Evolutionary conservation across 768 basidiomycete species (phyloP).

Genomic region (Tulasnella sp.): DNA sequence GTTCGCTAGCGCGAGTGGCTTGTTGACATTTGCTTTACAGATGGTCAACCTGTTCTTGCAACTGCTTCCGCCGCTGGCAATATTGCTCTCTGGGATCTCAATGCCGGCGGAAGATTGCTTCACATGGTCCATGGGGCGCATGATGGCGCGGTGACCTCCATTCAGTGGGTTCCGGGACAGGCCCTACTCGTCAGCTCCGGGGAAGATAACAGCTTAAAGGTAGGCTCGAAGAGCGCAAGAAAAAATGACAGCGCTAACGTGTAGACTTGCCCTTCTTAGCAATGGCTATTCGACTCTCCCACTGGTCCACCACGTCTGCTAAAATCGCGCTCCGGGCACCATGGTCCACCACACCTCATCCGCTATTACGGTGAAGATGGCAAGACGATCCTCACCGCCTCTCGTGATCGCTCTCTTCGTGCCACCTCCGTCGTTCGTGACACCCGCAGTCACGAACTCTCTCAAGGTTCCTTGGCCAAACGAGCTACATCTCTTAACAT

Average conservation of each 20-base stretch:
- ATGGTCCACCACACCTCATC: slow-evolving; percentile 83
- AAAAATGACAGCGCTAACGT: neutral
- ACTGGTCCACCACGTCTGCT: slow-evolving; percentile 79
- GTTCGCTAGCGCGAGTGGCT: neutral
- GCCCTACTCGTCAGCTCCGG: slow-evolving; percentile 85
- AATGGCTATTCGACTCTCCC: slow-evolving; percentile 97
- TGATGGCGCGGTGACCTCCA: slow-evolving; percentile 71
- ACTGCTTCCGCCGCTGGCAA: slow-evolving; percentile 83
- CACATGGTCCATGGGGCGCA: slow-evolving; percentile 88
- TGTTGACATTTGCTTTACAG: slow-evolving; percentile 41
- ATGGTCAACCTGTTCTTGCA: slow-evolving; percentile 84
- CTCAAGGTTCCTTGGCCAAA: slow-evolving; percentile 84
- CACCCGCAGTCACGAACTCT: slow-evolving; percentile 89
- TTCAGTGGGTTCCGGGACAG: slow-evolving; percentile 93
- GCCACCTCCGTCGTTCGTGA: slow-evolving; percentile 93
- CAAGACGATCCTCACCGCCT: slow-evolving; percentile 86
- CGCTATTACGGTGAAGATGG: slow-evolving; percentile 97
- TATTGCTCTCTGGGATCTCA: slow-evolving; percentile 90
- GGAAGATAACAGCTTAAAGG: slow-evolving; percentile 94
- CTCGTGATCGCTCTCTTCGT: slow-evolving; percentile 80
- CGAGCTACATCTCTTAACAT: slow-evolving; percentile 76
- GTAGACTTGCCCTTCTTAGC: slow-evolving; percentile 47
- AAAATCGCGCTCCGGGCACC: slow-evolving; percentile 91
- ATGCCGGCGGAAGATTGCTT: slow-evolving; percentile 71
- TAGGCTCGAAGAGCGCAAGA: slow-evolving; percentile 35